Conservation (phyloP, 2,329 filamentous ascomycete species). For the Aspergillus texensis region DNA sequence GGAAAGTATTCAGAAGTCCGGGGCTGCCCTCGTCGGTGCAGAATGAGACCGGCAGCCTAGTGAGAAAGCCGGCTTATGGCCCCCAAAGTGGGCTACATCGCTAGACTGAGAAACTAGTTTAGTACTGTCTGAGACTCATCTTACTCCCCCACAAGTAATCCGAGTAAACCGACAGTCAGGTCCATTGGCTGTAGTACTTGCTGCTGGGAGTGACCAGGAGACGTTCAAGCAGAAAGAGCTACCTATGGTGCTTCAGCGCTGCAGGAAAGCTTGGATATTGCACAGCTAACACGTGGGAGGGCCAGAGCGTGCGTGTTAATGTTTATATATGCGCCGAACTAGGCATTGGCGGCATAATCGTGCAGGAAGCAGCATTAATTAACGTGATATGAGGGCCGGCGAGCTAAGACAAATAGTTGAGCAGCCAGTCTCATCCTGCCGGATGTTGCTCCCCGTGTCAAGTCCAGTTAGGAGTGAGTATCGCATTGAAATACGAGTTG, state of each 20-base stretch:
- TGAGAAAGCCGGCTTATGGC: neutral
- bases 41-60: neutral
- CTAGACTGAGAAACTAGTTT: neutral
- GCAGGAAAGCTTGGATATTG: neutral
- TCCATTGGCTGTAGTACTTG: neutral
- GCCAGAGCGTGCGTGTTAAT: neutral
- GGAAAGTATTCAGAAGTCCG: too few relatives aligned
- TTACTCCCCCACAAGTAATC: neutral
- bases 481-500: rapidly evolving
- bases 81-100: too few relatives aligned
- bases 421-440: neutral
- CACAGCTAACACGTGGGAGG: neutral
- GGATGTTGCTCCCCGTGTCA: neutral
- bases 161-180: neutral
- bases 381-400: too few relatives aligned
- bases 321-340: neutral
- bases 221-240: neutral
- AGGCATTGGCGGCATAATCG: too few relatives aligned
- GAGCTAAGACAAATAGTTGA: too few relatives aligned
- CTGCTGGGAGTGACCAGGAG: neutral
- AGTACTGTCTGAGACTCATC: neutral
- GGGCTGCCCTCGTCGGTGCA: too few relatives aligned
- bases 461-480: neutral
- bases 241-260: neutral
- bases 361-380: too few relatives aligned